Evolutionary conservation across 345 rosid species (phyloP).

Genomic region (Arabis alpina): DNA sequence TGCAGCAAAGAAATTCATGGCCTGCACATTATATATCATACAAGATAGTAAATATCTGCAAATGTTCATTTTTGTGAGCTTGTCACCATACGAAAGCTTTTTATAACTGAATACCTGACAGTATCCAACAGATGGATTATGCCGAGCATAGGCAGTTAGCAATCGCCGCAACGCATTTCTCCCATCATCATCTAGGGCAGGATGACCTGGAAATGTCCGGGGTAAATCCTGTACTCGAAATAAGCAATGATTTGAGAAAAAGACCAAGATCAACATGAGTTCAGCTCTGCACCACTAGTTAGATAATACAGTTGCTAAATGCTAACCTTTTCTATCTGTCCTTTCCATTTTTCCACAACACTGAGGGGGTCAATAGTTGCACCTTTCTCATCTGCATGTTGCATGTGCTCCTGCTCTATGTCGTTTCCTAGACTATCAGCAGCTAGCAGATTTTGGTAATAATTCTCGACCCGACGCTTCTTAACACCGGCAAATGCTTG

Average conservation of each 20-base stretch:
- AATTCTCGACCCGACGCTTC: conserved; percentile 77
- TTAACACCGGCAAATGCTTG: conserved; percentile 95
- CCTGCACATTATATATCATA: conserved; percentile 52
- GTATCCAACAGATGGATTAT: conserved; percentile 97
- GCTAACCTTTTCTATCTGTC: conserved; percentile 41
- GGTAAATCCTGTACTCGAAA: conserved; percentile 84
- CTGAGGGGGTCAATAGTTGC: conserved; percentile 36
- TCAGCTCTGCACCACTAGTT: conserved; percentile 10
- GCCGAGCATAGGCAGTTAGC: conserved; percentile 96
- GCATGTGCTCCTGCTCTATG: conserved; percentile 46
- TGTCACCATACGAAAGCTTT: conserved; percentile 16
- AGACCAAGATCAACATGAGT: conserved; percentile 22
- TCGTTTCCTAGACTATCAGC: conserved; percentile 54
- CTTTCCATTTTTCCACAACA: conserved; percentile 50
- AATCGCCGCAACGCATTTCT: conserved; percentile 96
- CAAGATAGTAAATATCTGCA: conserved; percentile 7
- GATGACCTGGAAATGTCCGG: conserved; percentile 99
- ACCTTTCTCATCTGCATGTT: conserved; percentile 46
- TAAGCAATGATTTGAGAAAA: conserved; percentile 35
- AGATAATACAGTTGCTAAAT: conserved; percentile 9
- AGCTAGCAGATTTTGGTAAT: conserved; percentile 76
- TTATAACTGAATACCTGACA: conserved; percentile 71
- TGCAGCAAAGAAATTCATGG: conserved; percentile 99
- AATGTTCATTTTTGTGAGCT: conserved; percentile 14
- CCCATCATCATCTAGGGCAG: conserved; percentile 91